Evolutionary conservation across 805 yeast genomes (phyloP).

Genomic region (Yamadazyma phyllophila): DNA sequence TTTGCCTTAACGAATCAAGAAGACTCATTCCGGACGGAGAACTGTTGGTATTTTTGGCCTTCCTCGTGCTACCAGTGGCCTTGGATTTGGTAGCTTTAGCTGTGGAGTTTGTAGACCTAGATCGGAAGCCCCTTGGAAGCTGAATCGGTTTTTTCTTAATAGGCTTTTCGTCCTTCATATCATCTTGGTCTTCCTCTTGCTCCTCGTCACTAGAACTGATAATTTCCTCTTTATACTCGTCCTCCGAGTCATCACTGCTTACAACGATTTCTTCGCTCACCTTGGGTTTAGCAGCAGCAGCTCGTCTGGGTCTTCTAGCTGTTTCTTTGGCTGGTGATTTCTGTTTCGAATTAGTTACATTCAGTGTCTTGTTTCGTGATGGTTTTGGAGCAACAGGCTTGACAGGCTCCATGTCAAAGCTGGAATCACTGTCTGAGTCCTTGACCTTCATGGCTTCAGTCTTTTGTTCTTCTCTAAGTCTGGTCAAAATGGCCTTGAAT

Average conservation of each 20-base stretch:
- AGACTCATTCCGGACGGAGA: not conserved
- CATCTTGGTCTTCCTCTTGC: not conserved
- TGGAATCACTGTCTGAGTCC: not conserved
- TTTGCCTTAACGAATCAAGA: conserved; percentile 15
- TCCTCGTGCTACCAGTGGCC: not conserved
- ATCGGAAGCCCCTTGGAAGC: too few species aligned
- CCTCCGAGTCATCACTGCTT: conserved; percentile 4
- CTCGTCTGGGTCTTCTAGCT: not conserved
- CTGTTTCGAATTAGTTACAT: not conserved
- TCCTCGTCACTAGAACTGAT: not conserved
- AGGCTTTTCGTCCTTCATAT: not conserved
- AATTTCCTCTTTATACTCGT: not conserved
- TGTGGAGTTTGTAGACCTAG: too few species aligned
- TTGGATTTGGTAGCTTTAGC: not conserved
- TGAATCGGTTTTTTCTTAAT: not conserved
- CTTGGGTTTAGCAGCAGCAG: not conserved
- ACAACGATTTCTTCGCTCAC: conserved; percentile 1
- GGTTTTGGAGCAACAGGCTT: not conserved
- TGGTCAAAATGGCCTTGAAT: conserved; percentile 44
- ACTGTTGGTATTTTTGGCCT: too few species aligned
- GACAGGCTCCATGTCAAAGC: not conserved
- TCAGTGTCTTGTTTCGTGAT: not conserved
- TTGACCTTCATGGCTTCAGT: not conserved
- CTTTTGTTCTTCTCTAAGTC: conserved; percentile 27
- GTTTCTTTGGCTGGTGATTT: not conserved